phyloP scores from a whole-genome alignment of 352 stramenopile genomes.

The Globisporangium nodosum region DNA sequence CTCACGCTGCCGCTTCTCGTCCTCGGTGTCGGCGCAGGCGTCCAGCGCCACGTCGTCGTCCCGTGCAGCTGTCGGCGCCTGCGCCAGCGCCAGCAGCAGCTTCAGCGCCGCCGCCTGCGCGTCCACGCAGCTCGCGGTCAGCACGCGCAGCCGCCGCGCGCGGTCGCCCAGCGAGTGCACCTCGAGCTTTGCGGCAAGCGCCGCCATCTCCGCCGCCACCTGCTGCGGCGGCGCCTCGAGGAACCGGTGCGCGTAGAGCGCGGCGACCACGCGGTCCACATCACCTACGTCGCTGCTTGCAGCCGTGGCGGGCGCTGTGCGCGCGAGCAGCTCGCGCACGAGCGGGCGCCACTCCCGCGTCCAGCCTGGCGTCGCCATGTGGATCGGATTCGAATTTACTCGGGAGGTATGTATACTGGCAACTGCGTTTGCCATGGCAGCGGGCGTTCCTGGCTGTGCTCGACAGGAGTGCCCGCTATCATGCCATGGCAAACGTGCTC shows the following conservation, averaged over 20 bases:
- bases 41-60: conserved; percentile 28
- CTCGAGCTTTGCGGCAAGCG: conserved; percentile 42
- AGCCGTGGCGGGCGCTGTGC: conserved; percentile 9
- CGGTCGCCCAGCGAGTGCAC: conserved; percentile 49
- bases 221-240: conserved; percentile 45
- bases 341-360: conserved; percentile 61
- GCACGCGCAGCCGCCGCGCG: conserved; percentile 22
- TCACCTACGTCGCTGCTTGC: conserved; percentile 15
- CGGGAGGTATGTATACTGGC: too few relatives aligned
- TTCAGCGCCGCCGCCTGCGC: conserved; percentile 44
- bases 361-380: conserved; percentile 37
- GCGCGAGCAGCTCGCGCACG: conserved; percentile 34
- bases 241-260: conserved; percentile 45
- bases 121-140: conserved; percentile 21
- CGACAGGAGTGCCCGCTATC: too few relatives aligned
- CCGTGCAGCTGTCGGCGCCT: conserved; percentile 30
- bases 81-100: conserved; percentile 54
- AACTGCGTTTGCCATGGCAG: too few relatives aligned
- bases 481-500: too few relatives aligned
- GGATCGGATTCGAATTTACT: too few relatives aligned
- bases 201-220: conserved; percentile 31
- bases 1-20: conserved; percentile 16
- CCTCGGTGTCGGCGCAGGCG: conserved; percentile 7
- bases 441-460: too few relatives aligned
- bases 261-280: conserved; percentile 41